Conservation (phyloP, 106 monocot species). For the Cymbidium sinense region DNA sequence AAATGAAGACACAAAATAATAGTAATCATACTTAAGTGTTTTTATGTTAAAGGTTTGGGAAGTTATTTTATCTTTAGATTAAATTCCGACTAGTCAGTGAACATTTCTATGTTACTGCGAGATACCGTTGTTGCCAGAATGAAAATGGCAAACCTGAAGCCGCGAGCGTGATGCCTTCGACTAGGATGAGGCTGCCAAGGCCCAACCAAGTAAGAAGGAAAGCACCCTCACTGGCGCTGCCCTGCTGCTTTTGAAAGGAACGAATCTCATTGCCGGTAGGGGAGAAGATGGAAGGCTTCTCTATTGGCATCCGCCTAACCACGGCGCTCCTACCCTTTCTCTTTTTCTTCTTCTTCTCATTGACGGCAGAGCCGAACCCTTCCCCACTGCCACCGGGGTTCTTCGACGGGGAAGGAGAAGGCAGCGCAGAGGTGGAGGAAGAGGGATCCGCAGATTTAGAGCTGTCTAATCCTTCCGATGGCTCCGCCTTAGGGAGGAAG, state of each 20-base stretch:
- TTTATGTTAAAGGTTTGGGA: background rate
- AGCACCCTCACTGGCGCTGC: constrained; percentile 44
- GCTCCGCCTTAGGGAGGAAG: background rate
- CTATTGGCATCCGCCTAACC: constrained; percentile 40
- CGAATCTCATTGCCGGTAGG: constrained; percentile 8
- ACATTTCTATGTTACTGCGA: background rate
- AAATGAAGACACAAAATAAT: no score
- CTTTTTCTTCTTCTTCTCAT: constrained; percentile 27
- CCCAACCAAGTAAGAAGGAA: constrained; percentile 72
- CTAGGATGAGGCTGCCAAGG: constrained; percentile 59
- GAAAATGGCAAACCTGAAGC: constrained; percentile 44
- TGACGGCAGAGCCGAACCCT: constrained; percentile 24
- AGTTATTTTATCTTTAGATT: background rate
- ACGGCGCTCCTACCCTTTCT: constrained; percentile 27
- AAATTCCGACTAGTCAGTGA: background rate
- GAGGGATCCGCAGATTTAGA: background rate
- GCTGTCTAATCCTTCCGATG: background rate
- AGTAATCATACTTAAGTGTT: background rate
- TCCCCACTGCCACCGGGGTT: constrained; percentile 22
- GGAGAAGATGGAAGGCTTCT: constrained; percentile 23
- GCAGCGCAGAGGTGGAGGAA: background rate
- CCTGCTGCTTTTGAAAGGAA: constrained; percentile 18
- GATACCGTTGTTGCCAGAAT: background rate
- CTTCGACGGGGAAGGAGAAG: constrained; percentile 9
- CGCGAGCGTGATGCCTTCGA: constrained; percentile 67